Evolutionary conservation across 164 flowering plant genomes (phyloP).

Genomic region (Chimonanthus salicifolius): DNA sequence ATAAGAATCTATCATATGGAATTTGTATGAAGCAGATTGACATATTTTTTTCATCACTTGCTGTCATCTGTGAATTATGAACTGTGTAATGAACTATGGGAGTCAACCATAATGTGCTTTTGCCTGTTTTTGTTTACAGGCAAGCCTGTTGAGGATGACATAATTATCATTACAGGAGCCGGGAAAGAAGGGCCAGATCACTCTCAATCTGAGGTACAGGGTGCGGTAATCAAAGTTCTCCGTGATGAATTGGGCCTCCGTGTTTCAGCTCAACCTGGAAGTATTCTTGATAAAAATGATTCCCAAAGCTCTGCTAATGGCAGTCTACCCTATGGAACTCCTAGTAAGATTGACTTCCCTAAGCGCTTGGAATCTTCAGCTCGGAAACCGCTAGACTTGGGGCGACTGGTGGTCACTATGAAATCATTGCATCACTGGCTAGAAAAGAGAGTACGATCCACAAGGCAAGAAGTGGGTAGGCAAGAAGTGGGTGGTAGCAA

Average conservation of each 20-base stretch:
- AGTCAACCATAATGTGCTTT: background rate
- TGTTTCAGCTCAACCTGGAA: slow-evolving; percentile 33
- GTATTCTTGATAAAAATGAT: slow-evolving; percentile 6
- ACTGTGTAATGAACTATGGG: background rate
- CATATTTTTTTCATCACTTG: background rate
- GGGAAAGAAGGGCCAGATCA: slow-evolving; percentile 13
- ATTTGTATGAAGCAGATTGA: background rate
- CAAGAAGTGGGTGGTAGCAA: background rate
- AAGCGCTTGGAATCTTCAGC: slow-evolving; percentile 22
- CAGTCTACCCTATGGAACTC: slow-evolving; percentile 6
- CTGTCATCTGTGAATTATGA: background rate
- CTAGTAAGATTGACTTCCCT: slow-evolving; percentile 5
- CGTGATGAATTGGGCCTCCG: slow-evolving; percentile 58
- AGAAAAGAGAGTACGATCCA: slow-evolving; percentile 30
- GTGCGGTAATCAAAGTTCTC: slow-evolving; percentile 51
- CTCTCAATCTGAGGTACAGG: slow-evolving; percentile 31
- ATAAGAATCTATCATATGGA: background rate
- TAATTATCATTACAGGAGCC: slow-evolving; percentile 54
- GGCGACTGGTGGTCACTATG: slow-evolving; percentile 51
- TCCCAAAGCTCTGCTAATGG: slow-evolving; percentile 1
- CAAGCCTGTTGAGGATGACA: slow-evolving; percentile 38
- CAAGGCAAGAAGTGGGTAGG: background rate
- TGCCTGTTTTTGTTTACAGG: slow-evolving; percentile 11
- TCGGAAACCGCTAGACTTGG: slow-evolving; percentile 58
- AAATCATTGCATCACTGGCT: slow-evolving; percentile 62